phyloP scores from a whole-genome alignment of 306 rosid genomes.

The Corylus americana region DNA sequence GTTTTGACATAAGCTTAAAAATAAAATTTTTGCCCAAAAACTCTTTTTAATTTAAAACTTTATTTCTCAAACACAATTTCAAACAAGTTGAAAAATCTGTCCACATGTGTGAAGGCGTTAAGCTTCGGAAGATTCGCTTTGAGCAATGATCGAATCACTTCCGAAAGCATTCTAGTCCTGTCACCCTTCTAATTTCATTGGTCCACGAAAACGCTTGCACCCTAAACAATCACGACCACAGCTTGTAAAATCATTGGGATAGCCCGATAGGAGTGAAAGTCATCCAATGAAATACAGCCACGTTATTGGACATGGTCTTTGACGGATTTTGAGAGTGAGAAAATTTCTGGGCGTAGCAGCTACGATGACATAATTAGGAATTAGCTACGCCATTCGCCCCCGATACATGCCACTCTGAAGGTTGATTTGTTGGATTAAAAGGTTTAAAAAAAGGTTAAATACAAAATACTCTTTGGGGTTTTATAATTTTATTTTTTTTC shows the following conservation, averaged over 20 bases:
- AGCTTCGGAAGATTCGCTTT: conserved; percentile 31
- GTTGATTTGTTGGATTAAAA: neutral
- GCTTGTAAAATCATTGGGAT: neutral
- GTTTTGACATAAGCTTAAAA: too few relatives aligned
- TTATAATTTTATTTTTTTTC: too few relatives aligned
- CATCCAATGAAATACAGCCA: too few relatives aligned
- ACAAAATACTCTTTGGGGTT: too few relatives aligned
- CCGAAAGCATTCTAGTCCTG: neutral
- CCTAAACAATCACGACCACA: neutral
- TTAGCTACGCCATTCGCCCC: neutral
- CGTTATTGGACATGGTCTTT: too few relatives aligned
- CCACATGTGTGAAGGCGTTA: conserved; percentile 31
- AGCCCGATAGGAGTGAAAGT: too few relatives aligned
- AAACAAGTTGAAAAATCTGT: neutral
- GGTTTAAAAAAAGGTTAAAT: neutral
- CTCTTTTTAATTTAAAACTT: too few relatives aligned
- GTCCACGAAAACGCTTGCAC: neutral
- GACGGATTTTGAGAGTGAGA: neutral
- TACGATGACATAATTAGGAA: neutral
- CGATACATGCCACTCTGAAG: neutral
- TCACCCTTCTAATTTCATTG: conserved; percentile 11
- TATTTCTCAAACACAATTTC: too few relatives aligned
- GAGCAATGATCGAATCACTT: neutral
- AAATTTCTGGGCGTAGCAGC: neutral
- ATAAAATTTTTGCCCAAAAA: too few relatives aligned